phyloP scores from a whole-genome alignment of 768 basidiomycete species.

The Psilocybe sp. region DNA sequence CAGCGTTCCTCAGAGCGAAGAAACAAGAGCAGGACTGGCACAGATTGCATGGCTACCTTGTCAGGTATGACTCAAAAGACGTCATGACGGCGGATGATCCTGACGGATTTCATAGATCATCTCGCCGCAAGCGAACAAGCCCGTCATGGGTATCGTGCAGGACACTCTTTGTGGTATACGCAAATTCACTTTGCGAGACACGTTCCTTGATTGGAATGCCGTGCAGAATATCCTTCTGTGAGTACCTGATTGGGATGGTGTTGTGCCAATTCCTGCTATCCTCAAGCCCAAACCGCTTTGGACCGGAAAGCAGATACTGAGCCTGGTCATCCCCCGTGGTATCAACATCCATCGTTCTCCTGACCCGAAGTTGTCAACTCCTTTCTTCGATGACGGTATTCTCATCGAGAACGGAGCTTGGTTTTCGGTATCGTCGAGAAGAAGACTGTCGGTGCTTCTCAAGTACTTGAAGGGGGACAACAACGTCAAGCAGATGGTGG shows the following conservation, averaged over 20 bases:
- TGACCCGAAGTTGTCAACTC: slow-evolving; percentile 75
- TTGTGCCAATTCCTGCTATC: slow-evolving; percentile 88
- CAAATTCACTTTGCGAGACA: slow-evolving; percentile 94
- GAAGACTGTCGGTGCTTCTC: slow-evolving; percentile 96
- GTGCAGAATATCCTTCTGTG: slow-evolving; percentile 98
- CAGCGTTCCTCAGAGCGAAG: slow-evolving; percentile 96
- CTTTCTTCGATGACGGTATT: slow-evolving; percentile 91
- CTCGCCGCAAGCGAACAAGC: slow-evolving; percentile 99
- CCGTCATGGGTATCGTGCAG: slow-evolving; percentile 99
- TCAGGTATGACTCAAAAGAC: no score
- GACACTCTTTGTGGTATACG: slow-evolving; percentile 97
- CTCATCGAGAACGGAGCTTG: slow-evolving; percentile 93
- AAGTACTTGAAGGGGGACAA: slow-evolving; percentile 96
- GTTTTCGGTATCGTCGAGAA: slow-evolving; percentile 96
- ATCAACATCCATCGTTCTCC: slow-evolving; percentile 88
- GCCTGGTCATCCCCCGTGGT: slow-evolving; percentile 88
- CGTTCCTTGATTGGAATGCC: slow-evolving; percentile 91
- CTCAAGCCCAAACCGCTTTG: slow-evolving; percentile 96
- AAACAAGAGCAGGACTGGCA: slow-evolving; percentile 95
- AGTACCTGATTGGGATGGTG: slow-evolving; percentile 97
- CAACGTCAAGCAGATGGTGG: slow-evolving; percentile 99
- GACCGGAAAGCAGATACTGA: slow-evolving; percentile 96
- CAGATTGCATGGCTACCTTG: slow-evolving; percentile 99
- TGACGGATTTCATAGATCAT: slow-evolving; percentile 65
- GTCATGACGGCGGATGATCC: slow-evolving; percentile 1